Conservation (phyloP, 768 basidiomycete genomes). For the Lactarius hengduanensis region DNA sequence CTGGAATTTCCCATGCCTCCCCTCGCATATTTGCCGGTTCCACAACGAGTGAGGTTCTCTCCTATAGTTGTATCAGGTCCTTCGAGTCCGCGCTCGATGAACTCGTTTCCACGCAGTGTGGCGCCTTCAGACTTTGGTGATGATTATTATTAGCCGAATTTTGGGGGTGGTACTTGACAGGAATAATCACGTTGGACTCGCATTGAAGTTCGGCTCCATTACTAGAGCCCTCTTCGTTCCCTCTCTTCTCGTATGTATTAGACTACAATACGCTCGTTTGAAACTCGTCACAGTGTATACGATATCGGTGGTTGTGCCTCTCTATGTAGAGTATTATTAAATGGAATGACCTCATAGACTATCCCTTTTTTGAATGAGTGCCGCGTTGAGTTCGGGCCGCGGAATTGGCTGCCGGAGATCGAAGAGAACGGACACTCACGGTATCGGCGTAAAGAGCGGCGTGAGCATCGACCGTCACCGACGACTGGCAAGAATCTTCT, state of each 20-base stretch:
- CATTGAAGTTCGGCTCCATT: conserved; percentile 2
- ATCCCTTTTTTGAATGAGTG: background rate
- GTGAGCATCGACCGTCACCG: conserved; percentile 3
- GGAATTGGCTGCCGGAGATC: background rate
- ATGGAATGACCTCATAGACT: background rate
- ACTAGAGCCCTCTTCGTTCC: background rate
- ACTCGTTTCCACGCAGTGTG: conserved; percentile 21
- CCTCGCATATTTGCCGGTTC: conserved; percentile 7
- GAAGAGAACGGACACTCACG: background rate
- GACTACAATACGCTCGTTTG: conserved; percentile 17
- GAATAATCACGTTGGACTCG: background rate
- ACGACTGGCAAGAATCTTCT: background rate
- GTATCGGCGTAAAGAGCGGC: conserved; percentile 4
- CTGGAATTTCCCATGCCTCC: conserved; percentile 12
- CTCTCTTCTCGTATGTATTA: background rate
- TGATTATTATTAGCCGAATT: background rate
- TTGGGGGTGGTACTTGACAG: background rate
- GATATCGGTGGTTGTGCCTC: background rate
- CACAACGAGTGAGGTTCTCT: conserved; percentile 5
- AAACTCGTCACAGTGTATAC: background rate
- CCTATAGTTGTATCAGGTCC: background rate
- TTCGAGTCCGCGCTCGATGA: conserved; percentile 9
- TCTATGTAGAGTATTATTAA: conserved; percentile 1
- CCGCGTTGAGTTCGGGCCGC: conserved; percentile 1
- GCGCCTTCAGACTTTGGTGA: conserved; percentile 20